Evolutionary conservation across 129 eudicot genomes (phyloP).

Genomic region (Daucus carota): DNA sequence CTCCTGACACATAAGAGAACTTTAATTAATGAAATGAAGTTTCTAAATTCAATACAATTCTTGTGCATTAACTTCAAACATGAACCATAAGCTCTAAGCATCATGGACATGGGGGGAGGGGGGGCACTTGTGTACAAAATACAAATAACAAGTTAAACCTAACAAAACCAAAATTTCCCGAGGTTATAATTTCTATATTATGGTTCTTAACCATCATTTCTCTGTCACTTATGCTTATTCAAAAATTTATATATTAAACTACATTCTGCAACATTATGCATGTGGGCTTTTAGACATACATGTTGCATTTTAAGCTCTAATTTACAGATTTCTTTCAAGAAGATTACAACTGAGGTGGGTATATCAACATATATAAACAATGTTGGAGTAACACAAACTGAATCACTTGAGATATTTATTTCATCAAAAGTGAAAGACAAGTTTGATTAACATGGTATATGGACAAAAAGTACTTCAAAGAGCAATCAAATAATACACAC

Average conservation of each 20-base stretch:
- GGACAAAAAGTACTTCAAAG: background rate
- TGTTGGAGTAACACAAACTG: background rate
- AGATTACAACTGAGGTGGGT: background rate
- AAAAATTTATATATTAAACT: background rate
- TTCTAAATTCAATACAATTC: conserved; percentile 5
- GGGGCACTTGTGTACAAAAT: background rate
- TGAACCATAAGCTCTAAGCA: background rate
- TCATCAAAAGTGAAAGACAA: background rate
- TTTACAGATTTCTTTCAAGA: background rate
- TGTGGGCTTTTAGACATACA: background rate
- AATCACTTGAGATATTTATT: background rate
- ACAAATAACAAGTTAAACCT: background rate
- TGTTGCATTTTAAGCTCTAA: background rate
- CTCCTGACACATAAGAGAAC: conserved; percentile 35
- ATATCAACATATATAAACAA: background rate
- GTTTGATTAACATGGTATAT: background rate
- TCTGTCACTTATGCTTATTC: background rate
- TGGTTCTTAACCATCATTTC: background rate
- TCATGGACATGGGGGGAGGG: background rate
- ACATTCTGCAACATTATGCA: background rate
- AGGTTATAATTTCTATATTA: background rate
- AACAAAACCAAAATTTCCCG: background rate
- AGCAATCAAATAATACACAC: conserved; percentile 29
- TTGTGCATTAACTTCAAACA: background rate
- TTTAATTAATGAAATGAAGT: conserved; percentile 9